Base-by-base conservation (phyloP, 2,329 filamentous ascomycete species). In the Fusarium pseudoanthophilum region DNA sequence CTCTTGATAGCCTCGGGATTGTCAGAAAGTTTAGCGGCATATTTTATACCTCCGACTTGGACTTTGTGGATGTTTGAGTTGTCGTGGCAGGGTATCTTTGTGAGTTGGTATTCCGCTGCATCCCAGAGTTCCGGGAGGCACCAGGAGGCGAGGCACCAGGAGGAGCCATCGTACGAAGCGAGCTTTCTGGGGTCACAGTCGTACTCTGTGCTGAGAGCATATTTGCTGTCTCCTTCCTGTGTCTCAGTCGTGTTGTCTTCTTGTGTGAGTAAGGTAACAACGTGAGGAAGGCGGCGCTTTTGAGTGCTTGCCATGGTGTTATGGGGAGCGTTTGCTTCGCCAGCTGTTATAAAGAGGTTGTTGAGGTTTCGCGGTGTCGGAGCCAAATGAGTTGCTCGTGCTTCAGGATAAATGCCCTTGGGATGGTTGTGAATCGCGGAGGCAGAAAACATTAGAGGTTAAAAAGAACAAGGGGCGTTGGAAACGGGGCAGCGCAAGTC, bases 21-120 rank as follows among this genome's bases (percentile, higher is more conserved):
- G 7, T 37, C 20, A 24, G 51, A 60, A 9, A 72, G 24, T 16
- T 62, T 75, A 11, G 66, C 67, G 14, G 56, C 36, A 24, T 62
- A 58, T 5, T 15, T 43, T 20, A 21, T 57, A 15, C 30, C 8
- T 10, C 45, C 48, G 9, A 65, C 43, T 32, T 60, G 24, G 1
- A 52, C 48, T 7, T 42, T 69, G 32, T 64, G 64, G 10, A 60
- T 36, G 11, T n/a, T 28, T 4, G 70, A 55, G 15, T 24, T 36
- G 13, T 15, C 20, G 2, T 62, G 57, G n/a, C 43, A 24, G 7
- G 43, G 18, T 10, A 67, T 3, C 15, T 30, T 30, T 11, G 32
- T 59, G 15, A 73, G 55, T 6, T 39, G 16, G 36, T 61, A 46
- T 28, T 59, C 43, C 11, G 5, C 40, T 30, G 4, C 20, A 11